Conservation (phyloP, 1,284 basidiomycete genomes). For the Rhodotorula sp. region DNA sequence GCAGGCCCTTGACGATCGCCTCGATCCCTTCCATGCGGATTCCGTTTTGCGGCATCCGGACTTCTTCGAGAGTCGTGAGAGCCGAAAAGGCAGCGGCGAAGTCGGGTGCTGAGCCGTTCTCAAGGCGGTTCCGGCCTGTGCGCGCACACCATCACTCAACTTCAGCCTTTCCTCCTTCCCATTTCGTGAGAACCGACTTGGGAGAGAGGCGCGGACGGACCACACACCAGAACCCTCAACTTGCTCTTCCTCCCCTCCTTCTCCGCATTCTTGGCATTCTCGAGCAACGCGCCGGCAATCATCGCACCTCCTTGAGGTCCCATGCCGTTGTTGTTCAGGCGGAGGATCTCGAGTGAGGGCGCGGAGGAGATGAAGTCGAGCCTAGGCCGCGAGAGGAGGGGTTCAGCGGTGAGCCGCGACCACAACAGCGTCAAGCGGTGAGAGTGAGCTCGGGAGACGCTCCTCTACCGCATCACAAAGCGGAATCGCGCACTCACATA, state of each 20-base stretch:
- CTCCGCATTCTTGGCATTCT: conserved; percentile 70
- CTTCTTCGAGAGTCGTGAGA: conserved; percentile 74
- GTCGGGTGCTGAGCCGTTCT: conserved; percentile 77
- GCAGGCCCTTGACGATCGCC: conserved; percentile 73
- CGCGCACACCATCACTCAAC: too few relatives aligned
- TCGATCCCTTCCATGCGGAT: conserved; percentile 91
- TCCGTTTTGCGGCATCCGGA: conserved; percentile 94
- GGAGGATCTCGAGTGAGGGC: conserved; percentile 74
- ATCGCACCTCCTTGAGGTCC: conserved; percentile 86
- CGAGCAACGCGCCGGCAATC: conserved; percentile 78
- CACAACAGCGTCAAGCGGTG: background rate
- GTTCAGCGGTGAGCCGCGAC: background rate
- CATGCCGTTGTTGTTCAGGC: conserved; percentile 95
- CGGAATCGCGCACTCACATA: conserved; percentile 71
- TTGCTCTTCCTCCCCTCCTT: conserved; percentile 62
- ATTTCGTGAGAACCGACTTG: background rate
- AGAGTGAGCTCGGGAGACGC: too few relatives aligned
- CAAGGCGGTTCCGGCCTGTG: conserved; percentile 72
- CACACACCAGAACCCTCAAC: conserved; percentile 83
- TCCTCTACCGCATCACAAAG: conserved; percentile 31
- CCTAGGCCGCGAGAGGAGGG: conserved; percentile 20
- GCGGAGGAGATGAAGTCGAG: conserved; percentile 62
- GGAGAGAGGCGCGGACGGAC: conserved; percentile 46
- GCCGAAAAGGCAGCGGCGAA: conserved; percentile 88
- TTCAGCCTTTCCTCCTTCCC: background rate